phyloP scores from a whole-genome alignment of 352 stramenopile genomes.

The Phytophthora pistaciae region DNA sequence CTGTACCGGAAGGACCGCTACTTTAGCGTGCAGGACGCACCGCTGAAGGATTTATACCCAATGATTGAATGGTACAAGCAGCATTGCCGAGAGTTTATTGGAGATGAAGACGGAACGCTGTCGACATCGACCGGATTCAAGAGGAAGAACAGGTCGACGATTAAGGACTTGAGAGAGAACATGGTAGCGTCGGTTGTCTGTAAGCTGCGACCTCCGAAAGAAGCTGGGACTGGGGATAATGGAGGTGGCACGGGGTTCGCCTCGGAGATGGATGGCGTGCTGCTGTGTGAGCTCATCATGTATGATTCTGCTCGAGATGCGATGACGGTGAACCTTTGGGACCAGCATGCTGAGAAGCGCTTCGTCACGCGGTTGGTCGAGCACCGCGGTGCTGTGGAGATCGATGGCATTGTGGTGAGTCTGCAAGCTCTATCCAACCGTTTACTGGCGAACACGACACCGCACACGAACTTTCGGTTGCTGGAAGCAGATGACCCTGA shows the following conservation, averaged over 20 bases:
- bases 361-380: constrained; percentile 51
- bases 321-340: constrained; percentile 71
- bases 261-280: constrained; percentile 48
- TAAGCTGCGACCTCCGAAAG: constrained; percentile 29
- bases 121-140: background rate
- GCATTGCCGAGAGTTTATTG: constrained; percentile 53
- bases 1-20: constrained; percentile 68
- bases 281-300: constrained; percentile 63
- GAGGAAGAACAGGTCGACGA: constrained; percentile 28
- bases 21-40: constrained; percentile 63
- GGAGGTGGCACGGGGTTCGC: constrained; percentile 1
- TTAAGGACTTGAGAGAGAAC: constrained; percentile 64
- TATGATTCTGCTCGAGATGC: constrained; percentile 41
- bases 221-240: background rate
- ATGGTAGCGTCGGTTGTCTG: constrained; percentile 65
- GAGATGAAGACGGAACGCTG: constrained; percentile 2
- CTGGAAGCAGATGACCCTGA: constrained; percentile 35
- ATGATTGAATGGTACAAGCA: constrained; percentile 82
- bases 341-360: constrained; percentile 65
- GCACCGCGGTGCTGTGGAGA: constrained; percentile 45
- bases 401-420: constrained; percentile 55
- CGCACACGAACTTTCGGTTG: constrained; percentile 54
- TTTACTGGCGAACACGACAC: constrained; percentile 70
- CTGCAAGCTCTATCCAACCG: constrained; percentile 52
- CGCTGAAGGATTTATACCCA: constrained; percentile 59